Evolutionary conservation across 2,329 filamentous ascomycete species (phyloP).

Genomic region (Colletotrichum higginsianum): DNA sequence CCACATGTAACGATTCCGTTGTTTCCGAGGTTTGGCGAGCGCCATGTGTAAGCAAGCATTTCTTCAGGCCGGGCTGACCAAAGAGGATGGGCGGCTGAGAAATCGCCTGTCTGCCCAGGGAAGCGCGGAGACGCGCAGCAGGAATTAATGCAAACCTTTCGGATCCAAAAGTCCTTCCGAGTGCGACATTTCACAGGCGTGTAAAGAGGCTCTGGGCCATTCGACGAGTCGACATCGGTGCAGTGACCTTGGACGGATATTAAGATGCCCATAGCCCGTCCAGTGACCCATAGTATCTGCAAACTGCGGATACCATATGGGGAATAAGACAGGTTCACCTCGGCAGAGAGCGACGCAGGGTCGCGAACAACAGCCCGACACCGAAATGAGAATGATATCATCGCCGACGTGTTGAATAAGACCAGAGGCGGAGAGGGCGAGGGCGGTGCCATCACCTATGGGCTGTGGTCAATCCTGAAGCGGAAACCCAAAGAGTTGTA

Average conservation of each 20-base stretch:
- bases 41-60: background rate
- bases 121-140: slow-evolving; percentile 9
- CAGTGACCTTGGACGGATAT: slow-evolving; percentile 25
- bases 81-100: slow-evolving; percentile 24
- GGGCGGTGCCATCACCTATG: background rate
- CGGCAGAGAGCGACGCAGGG: slow-evolving; percentile 27
- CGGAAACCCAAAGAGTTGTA: background rate
- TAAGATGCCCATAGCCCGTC: slow-evolving; percentile 16
- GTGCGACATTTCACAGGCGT: background rate
- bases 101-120: slow-evolving; percentile 1
- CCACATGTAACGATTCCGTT: slow-evolving; percentile 6
- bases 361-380: slow-evolving; percentile 16
- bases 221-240: slow-evolving; percentile 9
- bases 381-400: slow-evolving; percentile 37
- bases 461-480: background rate
- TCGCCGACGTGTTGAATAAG: background rate
- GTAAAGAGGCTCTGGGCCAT: slow-evolving; percentile 13
- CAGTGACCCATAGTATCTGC: slow-evolving; percentile 14
- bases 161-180: slow-evolving; percentile 11
- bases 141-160: background rate
- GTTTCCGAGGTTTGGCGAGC: background rate
- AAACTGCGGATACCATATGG: slow-evolving; percentile 13
- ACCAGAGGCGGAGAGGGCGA: background rate
- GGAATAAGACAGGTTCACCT: slow-evolving; percentile 10
- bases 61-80: slow-evolving; percentile 20